A percentile compares a stretch with the other conserved stretches of the same genome.
phyloP scores from a whole-genome alignment of 805 yeast species.

The Metschnikowia lachancei region DNA sequence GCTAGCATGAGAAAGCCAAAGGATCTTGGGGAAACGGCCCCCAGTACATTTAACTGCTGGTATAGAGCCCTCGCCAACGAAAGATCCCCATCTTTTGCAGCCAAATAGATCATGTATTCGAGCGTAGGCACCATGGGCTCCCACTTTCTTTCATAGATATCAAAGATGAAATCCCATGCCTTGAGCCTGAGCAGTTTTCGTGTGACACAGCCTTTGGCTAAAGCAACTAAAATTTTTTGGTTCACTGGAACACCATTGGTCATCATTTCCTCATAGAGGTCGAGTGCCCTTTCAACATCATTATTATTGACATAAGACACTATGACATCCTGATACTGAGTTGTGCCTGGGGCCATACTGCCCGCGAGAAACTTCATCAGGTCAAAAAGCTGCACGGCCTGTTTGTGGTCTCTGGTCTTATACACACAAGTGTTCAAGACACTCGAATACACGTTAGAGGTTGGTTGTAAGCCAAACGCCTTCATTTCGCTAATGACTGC shows the following conservation, averaged over 20 bases:
- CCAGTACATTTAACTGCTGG: conserved; percentile 40
- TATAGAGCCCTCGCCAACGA: conserved; percentile 67
- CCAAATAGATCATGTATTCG: conserved; percentile 68
- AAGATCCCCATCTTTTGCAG: conserved; percentile 80
- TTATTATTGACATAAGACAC: conserved; percentile 59
- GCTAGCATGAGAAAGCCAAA: conserved; percentile 49
- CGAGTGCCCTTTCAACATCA: conserved; percentile 71
- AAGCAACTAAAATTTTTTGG: conserved; percentile 45
- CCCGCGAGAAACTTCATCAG: conserved; percentile 78
- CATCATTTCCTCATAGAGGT: conserved; percentile 69
- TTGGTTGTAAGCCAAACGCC: conserved; percentile 37
- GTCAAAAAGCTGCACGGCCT: conserved; percentile 74
- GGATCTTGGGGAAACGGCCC: conserved; percentile 36
- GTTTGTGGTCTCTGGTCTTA: conserved; percentile 46
- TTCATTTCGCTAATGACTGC: conserved; percentile 38
- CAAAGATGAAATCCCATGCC: conserved; percentile 79
- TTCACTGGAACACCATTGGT: conserved; percentile 25
- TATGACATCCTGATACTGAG: conserved; percentile 70
- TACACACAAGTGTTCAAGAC: conserved; percentile 60
- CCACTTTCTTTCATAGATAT: conserved; percentile 50
- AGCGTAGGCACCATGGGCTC: conserved; percentile 48
- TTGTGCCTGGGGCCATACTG: conserved; percentile 62
- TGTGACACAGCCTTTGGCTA: conserved; percentile 68
- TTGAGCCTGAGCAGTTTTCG: conserved; percentile 44
- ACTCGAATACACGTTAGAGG: conserved; percentile 49